Evolutionary conservation across 208 protist species (phyloP).

Genomic region (Kentomonas sorsogonicus): DNA sequence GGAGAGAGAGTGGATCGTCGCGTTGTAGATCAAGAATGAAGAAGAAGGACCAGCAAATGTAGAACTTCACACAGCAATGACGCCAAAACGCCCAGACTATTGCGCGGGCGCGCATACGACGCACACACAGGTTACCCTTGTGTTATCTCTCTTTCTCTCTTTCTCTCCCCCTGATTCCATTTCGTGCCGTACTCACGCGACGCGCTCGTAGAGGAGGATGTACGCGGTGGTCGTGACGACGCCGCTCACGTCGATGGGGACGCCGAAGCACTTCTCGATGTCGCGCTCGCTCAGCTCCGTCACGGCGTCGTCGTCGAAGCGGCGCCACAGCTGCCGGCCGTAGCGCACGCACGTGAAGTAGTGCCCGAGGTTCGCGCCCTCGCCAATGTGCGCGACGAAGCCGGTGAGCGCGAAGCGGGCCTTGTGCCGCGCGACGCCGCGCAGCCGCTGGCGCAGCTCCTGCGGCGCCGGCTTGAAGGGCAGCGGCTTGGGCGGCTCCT

Average conservation of each 20-base stretch:
- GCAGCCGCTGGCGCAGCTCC: slow-evolving; percentile 36
- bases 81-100: too few relatives aligned
- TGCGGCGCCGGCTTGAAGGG: slow-evolving; percentile 32
- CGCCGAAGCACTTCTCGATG: slow-evolving; percentile 79
- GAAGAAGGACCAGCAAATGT: too few relatives aligned
- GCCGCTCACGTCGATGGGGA: slow-evolving; percentile 45
- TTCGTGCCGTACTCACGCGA: slow-evolving; percentile 34
- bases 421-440: slow-evolving; percentile 58
- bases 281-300: slow-evolving; percentile 71
- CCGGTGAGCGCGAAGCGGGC: slow-evolving; percentile 80
- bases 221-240: slow-evolving; percentile 80
- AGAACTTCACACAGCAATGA: too few relatives aligned
- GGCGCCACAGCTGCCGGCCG: slow-evolving; percentile 65
- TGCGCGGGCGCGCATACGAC: background rate
- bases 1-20: too few relatives aligned
- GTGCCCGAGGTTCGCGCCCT: slow-evolving; percentile 77
- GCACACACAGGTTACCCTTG: too few relatives aligned
- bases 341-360: slow-evolving; percentile 89
- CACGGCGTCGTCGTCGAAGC: slow-evolving; percentile 88
- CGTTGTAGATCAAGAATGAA: too few relatives aligned
- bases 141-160: slow-evolving; percentile 8
- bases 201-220: slow-evolving; percentile 84
- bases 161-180: slow-evolving; percentile 14
- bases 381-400: slow-evolving; percentile 86
- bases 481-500: slow-evolving; percentile 15